Evolutionary conservation across 1,139 yeast genomes (phyloP).

Genomic region (Scheffersomyces insectosa): DNA sequence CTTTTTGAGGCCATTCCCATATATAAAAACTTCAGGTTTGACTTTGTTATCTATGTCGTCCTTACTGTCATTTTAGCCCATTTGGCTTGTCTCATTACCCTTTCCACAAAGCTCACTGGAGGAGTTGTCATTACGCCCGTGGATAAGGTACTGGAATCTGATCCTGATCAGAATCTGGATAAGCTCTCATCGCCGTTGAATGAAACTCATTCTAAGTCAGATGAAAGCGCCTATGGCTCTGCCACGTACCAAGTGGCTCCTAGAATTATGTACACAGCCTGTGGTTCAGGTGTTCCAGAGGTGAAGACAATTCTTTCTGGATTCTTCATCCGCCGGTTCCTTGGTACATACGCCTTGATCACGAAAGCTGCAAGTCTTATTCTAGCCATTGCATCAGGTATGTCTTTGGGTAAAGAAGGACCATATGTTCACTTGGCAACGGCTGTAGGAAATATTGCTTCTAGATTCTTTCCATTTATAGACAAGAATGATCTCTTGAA

Average conservation of each 20-base stretch:
- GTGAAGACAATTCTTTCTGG: conserved; percentile 60
- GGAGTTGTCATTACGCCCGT: conserved; percentile 2
- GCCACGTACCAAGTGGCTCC: conserved; percentile 1
- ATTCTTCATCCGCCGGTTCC: conserved; percentile 53
- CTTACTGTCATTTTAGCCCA: conserved; percentile 46
- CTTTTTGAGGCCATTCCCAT: conserved; percentile 23
- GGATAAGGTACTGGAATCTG: conserved; percentile 1
- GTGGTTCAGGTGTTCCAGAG: conserved; percentile 69
- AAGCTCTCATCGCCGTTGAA: neutral
- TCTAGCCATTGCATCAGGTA: conserved; percentile 65
- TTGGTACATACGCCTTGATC: conserved; percentile 56
- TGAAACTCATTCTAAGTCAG: conserved; percentile 4
- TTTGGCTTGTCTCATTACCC: conserved; percentile 49
- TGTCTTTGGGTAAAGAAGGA: conserved; percentile 70
- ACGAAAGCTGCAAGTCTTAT: conserved; percentile 54
- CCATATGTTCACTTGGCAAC: conserved; percentile 74
- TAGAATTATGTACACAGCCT: conserved; percentile 51
- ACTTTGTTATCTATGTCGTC: conserved; percentile 40
- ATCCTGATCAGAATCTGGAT: neutral
- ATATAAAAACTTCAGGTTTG: conserved; percentile 18
- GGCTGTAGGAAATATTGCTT: conserved; percentile 60
- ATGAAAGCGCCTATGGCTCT: conserved; percentile 3
- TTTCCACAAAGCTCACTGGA: conserved; percentile 47
- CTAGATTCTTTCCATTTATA: conserved; percentile 53
- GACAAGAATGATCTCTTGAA: conserved; percentile 53